Evolutionary conservation across 2,329 filamentous ascomycete genomes (phyloP), one percentile per base, ranked within the genome.

Genomic region (Ascochyta pisi): DNA sequence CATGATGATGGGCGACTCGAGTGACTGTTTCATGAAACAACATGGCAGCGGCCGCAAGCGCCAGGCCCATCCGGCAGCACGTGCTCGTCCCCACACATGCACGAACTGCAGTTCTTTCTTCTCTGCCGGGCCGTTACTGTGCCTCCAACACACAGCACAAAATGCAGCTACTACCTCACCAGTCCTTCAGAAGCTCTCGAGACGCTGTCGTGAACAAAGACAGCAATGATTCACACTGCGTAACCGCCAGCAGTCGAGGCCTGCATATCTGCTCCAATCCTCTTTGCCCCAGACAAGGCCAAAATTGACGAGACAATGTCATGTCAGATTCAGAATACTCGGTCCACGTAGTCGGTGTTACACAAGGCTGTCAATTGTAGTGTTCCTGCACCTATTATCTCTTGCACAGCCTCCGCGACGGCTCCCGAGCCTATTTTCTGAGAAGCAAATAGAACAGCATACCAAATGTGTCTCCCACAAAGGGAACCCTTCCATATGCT

Each of bases 1-100:
- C 19, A 45, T 52, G 49, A 27, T 46, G 47, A 29, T 39, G 41
- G 23, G 52, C 41, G 46, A 55, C 46, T 42, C 54, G 44, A 53
- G 47, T 52, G 45, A 29, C 43, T 53, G 54, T 58, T 61, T 61
- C 42, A 57, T 57, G 58, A 61, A 61, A 58, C 55, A 57, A 50
- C 29, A 51, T 47, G 41, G 42, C 50, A 45, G 58, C 54, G 37
- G 56, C 49, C 44, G 55, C 50, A 51, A 49, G 42, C 52, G 53
- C 47, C 46, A 54, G 33, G 55, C 58, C 52, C 47, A 46, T 50
- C 27, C 16, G 37, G 50, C 50, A 49, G 56, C 60, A 62, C 52
- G 50, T 59, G 55, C 52, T 38, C 40, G 16, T 39, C 29, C 38
- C 48, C 43, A 44, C 54, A 15, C 16, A 40, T 35, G 43, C 48